Percentiles rank a stretch among this genome's conserved stretches.
These are phyloP conservation scores for Neonothopanus nambi DNA, from an alignment of 1,284 basidiomycete species.

Conservation along the genomic window DNA sequence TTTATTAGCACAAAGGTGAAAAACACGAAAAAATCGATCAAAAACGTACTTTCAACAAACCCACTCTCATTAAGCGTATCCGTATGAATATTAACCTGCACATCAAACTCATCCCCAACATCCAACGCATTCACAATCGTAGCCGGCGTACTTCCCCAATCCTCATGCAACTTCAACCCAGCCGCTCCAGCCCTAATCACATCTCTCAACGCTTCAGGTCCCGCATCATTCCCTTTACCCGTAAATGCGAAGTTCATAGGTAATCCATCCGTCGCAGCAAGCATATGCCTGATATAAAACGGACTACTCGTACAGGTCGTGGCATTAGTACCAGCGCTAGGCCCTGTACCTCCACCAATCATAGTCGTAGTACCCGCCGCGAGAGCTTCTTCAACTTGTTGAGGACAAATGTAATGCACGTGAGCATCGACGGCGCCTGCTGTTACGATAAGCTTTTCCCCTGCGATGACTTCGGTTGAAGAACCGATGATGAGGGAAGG, in stretches of 20 bases:
- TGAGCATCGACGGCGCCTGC: conserved; percentile 94
- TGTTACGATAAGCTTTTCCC: conserved; percentile 92
- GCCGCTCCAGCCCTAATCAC: conserved; percentile 87
- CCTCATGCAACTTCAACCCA: conserved; percentile 96
- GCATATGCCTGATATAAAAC: conserved; percentile 87
- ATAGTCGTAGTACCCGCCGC: conserved; percentile 82
- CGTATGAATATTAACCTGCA: conserved; percentile 97
- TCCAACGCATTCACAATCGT: conserved; percentile 80
- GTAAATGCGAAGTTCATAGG: conserved; percentile 95
- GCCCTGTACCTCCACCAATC: conserved; percentile 93
- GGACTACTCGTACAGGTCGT: conserved; percentile 94
- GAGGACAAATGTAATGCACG: conserved; percentile 92
- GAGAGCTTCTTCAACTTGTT: conserved; percentile 78
- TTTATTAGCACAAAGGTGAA: conserved; percentile 11
- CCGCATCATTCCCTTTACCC: conserved; percentile 93
- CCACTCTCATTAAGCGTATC: conserved; percentile 96
- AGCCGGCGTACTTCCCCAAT: conserved; percentile 95
- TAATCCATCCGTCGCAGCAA: conserved; percentile 84
- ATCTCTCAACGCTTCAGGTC: conserved; percentile 72
- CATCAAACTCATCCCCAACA: conserved; percentile 91
- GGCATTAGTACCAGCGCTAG: conserved; percentile 86
- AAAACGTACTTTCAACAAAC: conserved; percentile 77
- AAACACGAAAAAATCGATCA: not conserved
- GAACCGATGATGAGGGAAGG: conserved; percentile 80
- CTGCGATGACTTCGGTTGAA: conserved; percentile 92